Conservation (phyloP, 805 yeast genomes). For the Yamadazyma sp. region DNA sequence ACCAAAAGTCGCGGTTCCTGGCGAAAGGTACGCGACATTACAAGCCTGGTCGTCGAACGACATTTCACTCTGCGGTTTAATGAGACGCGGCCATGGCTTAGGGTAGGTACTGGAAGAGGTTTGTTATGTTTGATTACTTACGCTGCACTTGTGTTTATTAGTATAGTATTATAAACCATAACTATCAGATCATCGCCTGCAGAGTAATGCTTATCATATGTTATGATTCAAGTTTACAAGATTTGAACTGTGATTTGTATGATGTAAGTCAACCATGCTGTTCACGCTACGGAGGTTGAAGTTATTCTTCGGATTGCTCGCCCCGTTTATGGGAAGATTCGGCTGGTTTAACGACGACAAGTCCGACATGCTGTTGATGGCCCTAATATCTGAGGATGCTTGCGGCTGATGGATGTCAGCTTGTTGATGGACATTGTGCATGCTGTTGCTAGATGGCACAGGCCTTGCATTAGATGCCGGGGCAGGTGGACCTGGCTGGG, state of each 20-base stretch:
- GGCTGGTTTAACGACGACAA: conserved; percentile 18
- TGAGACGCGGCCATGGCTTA: too few species aligned
- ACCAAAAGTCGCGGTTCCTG: conserved; percentile 1
- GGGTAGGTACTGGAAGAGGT: too few species aligned
- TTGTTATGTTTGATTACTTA: too few species aligned
- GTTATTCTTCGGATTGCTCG: conserved; percentile 1
- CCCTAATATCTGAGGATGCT: conserved; percentile 18
- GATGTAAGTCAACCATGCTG: conserved; percentile 34
- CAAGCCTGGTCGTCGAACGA: too few species aligned
- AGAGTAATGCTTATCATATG: too few species aligned
- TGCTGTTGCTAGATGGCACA: neutral
- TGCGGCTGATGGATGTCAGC: neutral
- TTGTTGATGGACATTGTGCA: neutral
- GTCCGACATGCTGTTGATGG: conserved; percentile 30
- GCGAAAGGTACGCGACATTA: conserved; percentile 1
- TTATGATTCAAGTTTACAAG: conserved; percentile 11
- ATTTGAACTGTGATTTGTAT: conserved; percentile 13
- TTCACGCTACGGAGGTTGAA: conserved; percentile 26
- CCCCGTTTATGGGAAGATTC: neutral
- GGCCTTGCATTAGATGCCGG: conserved; percentile 1
- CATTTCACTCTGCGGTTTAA: too few species aligned
- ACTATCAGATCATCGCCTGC: too few species aligned
- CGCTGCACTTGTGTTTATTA: too few species aligned
- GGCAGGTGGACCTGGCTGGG: conserved; percentile 10
- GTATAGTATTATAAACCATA: too few species aligned